Evolutionary conservation across 2,329 filamentous ascomycete species (phyloP).

Genomic region (Parastagonospora avenae): DNA sequence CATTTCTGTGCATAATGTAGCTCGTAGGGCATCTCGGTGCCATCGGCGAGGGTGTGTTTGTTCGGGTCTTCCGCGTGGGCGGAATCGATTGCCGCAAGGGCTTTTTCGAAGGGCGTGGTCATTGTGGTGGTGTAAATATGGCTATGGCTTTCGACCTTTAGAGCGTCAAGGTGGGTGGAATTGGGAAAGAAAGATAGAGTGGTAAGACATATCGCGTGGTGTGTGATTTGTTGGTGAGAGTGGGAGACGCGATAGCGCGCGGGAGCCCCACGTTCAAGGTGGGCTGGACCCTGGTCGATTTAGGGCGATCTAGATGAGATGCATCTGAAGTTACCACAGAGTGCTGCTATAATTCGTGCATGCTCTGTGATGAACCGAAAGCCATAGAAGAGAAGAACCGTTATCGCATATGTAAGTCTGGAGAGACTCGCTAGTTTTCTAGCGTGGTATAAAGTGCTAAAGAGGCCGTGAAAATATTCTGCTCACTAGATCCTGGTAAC

Average conservation of each 20-base stretch:
- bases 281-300: conserved; percentile 8
- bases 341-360: no score
- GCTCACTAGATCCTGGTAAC: no score
- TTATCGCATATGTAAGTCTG: no score
- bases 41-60: conserved; percentile 50
- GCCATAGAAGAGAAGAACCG: no score
- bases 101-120: conserved; percentile 46
- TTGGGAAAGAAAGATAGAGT: neutral
- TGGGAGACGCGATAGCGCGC: conserved; percentile 10
- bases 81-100: conserved; percentile 72
- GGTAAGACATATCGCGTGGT: conserved; percentile 14
- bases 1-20: conserved; percentile 82
- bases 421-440: no score
- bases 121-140: conserved; percentile 5
- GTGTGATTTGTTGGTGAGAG: conserved; percentile 11
- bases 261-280: conserved; percentile 18
- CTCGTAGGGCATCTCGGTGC: conserved; percentile 68
- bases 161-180: neutral
- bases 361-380: no score
- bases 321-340: no score
- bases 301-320: no score
- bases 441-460: no score
- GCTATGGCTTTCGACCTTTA: neutral
- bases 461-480: no score
- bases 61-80: conserved; percentile 73